Base-by-base conservation (phyloP, 2,329 filamentous ascomycete genomes). In the Aspergillus sp. region DNA sequence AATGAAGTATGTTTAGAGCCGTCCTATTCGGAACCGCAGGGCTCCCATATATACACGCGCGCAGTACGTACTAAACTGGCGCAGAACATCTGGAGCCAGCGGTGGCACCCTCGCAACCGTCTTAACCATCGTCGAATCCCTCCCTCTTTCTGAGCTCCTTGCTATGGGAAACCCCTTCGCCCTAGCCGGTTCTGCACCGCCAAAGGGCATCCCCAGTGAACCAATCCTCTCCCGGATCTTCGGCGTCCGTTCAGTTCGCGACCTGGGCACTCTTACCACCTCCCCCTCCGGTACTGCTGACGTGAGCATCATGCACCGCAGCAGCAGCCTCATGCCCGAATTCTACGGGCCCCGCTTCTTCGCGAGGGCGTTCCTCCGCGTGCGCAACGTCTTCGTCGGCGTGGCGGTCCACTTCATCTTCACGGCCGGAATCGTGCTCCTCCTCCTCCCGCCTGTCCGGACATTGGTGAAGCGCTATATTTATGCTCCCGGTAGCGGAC, bases 21-120 rank as follows among this genome's bases (percentile, higher is more conserved):
- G 19, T 19, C 19, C 19, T 6, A 57, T 58, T 46, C 19, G 19
- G 19, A 19, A 19, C 19, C 19, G 19, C 19, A 19, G 19, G 19
- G 19, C 19, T 19, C 19, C 19, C 19, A 19, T 19, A 19, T 19
- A 19, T 19, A 19, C 19, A 19, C 19, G 19, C 19, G 19, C 19
- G 19, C 19, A 26, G 7, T 4, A 5, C 26, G 5, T 45, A 7
- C 29, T 32, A 40, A 19, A 42, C 28, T 4, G 8, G 7, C n/a
- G n/a, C 34, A 66, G 64, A 47, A 57, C 58, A 26, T 69, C 71
- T 4, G 69, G 69, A 4, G 64, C 73, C 3, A 80, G 76, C 45
- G 80, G 80, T 29, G 80, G 80, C 33, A 82, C 86, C 2, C 67
- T 90, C 4, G 74, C 79, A 32, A 89, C 88, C 0, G 70, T 82